Evolutionary conservation across 148 eudicot genomes (phyloP).

Genomic region (Limonium bicolor): DNA sequence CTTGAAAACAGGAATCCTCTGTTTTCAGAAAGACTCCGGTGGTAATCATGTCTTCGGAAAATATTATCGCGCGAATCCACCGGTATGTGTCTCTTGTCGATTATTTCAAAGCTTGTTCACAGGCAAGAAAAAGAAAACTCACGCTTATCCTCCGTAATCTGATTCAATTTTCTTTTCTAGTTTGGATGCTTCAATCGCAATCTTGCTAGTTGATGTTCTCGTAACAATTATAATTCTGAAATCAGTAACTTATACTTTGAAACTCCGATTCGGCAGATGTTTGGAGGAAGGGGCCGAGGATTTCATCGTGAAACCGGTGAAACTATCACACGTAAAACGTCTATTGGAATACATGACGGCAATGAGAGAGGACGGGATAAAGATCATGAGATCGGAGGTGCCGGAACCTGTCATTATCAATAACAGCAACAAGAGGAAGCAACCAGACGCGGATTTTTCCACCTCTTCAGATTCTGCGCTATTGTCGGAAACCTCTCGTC

Average conservation of each 20-base stretch:
- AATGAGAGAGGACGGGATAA: conserved; percentile 35
- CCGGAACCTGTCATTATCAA: too few species aligned
- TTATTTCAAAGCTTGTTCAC: too few species aligned
- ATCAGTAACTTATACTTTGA: too few species aligned
- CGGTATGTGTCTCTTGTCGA: conserved; percentile 7
- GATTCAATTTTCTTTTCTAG: too few species aligned
- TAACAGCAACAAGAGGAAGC: conserved; percentile 28
- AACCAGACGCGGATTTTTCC: neutral
- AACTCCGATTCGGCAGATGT: too few species aligned
- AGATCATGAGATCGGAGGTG: conserved; percentile 25
- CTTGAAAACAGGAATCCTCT: conserved; percentile 4
- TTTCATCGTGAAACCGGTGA: conserved; percentile 46
- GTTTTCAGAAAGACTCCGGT: conserved; percentile 4
- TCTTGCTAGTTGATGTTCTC: too few species aligned
- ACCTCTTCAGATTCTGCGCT: neutral
- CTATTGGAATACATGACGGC: conserved; percentile 21
- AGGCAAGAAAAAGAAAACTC: too few species aligned
- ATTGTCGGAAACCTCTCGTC: neutral
- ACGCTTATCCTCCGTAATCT: too few species aligned
- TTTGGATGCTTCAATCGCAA: too few species aligned
- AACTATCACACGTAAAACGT: conserved; percentile 26
- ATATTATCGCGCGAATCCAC: conserved; percentile 10
- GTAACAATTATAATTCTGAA: too few species aligned
- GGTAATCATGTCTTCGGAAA: conserved; percentile 9
- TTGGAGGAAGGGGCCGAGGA: conserved; percentile 67